Evolutionary conservation across 2,329 filamentous ascomycete genomes (phyloP), one percentile per base, ranked within the genome.

Genomic region (Fusarium nelsonii): DNA sequence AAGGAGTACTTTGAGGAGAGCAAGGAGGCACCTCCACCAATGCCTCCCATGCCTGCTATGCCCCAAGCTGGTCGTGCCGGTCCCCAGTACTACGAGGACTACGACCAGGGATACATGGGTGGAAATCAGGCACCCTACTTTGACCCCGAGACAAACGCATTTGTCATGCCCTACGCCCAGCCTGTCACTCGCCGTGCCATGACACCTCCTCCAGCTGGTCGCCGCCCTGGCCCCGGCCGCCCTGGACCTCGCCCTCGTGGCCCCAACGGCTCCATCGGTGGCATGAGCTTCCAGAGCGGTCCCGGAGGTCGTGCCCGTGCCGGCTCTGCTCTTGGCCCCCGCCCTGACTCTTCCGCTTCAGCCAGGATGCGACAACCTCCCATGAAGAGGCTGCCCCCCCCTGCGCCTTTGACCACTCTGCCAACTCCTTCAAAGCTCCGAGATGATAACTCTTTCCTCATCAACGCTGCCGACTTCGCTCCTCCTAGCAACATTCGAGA

Each of bases 1-100:
- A 97, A 97, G 83, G 96, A 99, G 78, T 99, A 99, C 82, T 99
- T 99, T 74, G 96, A 98, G 71, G 95, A 97, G 41, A 88, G 84
- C 62, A 92, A 89, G 77, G 79, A 80, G 41, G 71, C 77, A 8
- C 74, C 80, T n/a, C 83, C 82, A 28, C 81, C 82, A 2, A 70
- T 84, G 72, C 79, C 79, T 64, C 67, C 81, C 74, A 46, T 74
- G 69, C 81, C 78, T 18, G 51, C 50, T 18, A 66, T 65, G 63
- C 64, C 73, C 73, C 61, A 72, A 73, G 53, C 52, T 12, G 69
- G 70, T 56, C 58, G 51, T 40, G 70, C 18, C 2, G 73, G 68
- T 23, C 71, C 75, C 16, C 77, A 84, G 56, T 92, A 94, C 78
- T 90, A 92, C 66, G 92, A 94, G 74, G 92, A 95, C 73, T 92